Evolutionary conservation across 73 alveolate species (phyloP).

Genomic region (Uronychia setigera): DNA sequence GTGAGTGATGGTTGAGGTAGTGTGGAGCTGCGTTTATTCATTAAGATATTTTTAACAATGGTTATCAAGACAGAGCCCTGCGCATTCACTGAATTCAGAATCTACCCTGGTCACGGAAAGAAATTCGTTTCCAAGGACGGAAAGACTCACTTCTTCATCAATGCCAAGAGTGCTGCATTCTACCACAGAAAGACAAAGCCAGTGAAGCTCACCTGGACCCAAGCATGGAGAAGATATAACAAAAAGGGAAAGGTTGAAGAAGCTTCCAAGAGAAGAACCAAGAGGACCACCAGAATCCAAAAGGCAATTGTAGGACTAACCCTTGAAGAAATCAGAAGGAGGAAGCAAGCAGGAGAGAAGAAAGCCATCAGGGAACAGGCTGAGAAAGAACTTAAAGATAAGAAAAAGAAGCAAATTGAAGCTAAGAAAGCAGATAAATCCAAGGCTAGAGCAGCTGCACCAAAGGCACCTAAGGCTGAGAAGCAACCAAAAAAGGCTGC

Average conservation of each 20-base stretch:
- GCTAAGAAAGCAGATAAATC: conserved; percentile 56
- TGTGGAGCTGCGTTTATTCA: conserved; percentile 2
- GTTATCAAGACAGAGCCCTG: conserved; percentile 94
- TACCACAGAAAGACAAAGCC: conserved; percentile 83
- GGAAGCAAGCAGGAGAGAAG: conserved; percentile 77
- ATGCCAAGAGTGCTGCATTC: conserved; percentile 76
- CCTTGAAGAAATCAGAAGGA: conserved; percentile 91
- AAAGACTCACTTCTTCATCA: conserved; percentile 83
- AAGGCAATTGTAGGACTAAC: conserved; percentile 96
- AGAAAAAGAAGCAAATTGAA: conserved; percentile 62
- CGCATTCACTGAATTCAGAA: conserved; percentile 88
- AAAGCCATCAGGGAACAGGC: conserved; percentile 84
- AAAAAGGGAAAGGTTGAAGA: conserved; percentile 92
- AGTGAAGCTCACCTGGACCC: conserved; percentile 94
- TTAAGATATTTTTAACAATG: conserved; percentile 54
- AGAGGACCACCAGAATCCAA: conserved; percentile 86
- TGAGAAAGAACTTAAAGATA: conserved; percentile 85
- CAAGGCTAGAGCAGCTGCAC: conserved; percentile 35
- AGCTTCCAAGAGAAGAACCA: conserved; percentile 81
- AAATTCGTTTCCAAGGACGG: conserved; percentile 93
- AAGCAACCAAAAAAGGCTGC: conserved; percentile 56
- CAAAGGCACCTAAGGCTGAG: conserved; percentile 54
- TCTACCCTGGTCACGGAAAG: conserved; percentile 95
- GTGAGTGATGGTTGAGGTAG: conserved; percentile 4
- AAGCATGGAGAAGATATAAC: conserved; percentile 93